Conservation (phyloP, 2,329 filamentous ascomycete species). For the Botrytis medusae region DNA sequence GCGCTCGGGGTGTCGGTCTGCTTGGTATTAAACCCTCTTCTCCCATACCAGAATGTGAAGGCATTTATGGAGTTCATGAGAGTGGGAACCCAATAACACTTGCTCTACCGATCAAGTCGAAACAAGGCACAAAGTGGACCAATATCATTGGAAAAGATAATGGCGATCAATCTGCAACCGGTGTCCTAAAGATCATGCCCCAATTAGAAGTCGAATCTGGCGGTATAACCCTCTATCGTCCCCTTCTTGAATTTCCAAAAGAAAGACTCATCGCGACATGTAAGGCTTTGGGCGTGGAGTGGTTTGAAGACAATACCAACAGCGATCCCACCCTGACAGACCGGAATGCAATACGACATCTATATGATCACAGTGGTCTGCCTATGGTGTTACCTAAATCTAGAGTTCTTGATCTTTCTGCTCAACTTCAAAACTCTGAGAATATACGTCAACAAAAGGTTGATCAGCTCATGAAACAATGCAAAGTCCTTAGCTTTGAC, state of each 20-base stretch:
- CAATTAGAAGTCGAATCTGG: conserved; percentile 51
- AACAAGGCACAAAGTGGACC: neutral
- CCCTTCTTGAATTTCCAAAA: conserved; percentile 71
- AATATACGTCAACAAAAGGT: conserved; percentile 52
- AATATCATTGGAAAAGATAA: neutral
- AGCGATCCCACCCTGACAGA: conserved; percentile 70
- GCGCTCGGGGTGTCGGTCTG: conserved; percentile 69
- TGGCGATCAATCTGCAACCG: neutral
- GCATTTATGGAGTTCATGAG: conserved; percentile 68
- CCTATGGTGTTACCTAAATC: conserved; percentile 69
- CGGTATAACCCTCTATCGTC: conserved; percentile 66
- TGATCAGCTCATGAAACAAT: conserved; percentile 52
- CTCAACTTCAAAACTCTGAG: conserved; percentile 47
- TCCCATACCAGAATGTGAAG: conserved; percentile 81
- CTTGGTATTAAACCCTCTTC: conserved; percentile 64
- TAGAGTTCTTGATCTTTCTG: conserved; percentile 61
- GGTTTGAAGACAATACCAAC: conserved; percentile 88
- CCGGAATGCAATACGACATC: conserved; percentile 76
- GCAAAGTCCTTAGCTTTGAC: conserved; percentile 42
- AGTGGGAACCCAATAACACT: conserved; percentile 49
- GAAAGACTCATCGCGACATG: conserved; percentile 74
- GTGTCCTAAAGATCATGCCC: neutral
- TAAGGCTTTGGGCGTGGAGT: conserved; percentile 61
- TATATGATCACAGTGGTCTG: conserved; percentile 58
- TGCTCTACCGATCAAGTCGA: neutral